Conservation (phyloP, 2,329 filamentous ascomycete species). For the Claviceps sp. region DNA sequence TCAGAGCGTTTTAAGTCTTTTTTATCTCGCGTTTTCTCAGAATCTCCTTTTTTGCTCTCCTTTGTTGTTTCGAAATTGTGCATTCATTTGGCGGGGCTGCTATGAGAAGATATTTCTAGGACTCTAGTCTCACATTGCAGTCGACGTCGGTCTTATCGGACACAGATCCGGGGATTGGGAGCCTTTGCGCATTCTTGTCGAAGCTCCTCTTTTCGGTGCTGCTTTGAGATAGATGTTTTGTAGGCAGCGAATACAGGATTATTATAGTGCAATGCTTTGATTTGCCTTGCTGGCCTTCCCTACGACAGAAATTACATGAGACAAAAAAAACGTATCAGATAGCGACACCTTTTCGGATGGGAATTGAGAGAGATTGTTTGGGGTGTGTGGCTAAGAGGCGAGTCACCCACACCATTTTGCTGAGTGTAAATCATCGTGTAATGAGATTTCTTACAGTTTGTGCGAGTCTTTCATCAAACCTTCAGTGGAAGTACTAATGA, state of each 20-base stretch:
- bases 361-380: not conserved
- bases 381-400: not conserved
- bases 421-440: not conserved
- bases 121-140: conserved; percentile 20
- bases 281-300: too few species aligned
- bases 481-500: too few species aligned
- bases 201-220: too few species aligned
- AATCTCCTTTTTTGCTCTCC: not conserved
- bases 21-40: not conserved
- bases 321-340: not conserved
- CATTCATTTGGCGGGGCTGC: conserved; percentile 14
- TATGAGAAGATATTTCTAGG: conserved; percentile 15
- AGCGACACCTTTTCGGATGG: not conserved
- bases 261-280: too few species aligned
- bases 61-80: not conserved
- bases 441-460: too few species aligned
- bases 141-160: conserved; percentile 12
- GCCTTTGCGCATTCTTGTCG: too few species aligned
- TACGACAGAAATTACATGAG: too few species aligned
- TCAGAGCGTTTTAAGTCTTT: not conserved
- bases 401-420: not conserved
- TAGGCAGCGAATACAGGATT: too few species aligned
- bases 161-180: conserved; percentile 9
- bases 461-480: too few species aligned
- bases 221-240: too few species aligned